Conservation (phyloP, 192 early-diverging fungal species). For the Gorgonomyces haynaldii region DNA sequence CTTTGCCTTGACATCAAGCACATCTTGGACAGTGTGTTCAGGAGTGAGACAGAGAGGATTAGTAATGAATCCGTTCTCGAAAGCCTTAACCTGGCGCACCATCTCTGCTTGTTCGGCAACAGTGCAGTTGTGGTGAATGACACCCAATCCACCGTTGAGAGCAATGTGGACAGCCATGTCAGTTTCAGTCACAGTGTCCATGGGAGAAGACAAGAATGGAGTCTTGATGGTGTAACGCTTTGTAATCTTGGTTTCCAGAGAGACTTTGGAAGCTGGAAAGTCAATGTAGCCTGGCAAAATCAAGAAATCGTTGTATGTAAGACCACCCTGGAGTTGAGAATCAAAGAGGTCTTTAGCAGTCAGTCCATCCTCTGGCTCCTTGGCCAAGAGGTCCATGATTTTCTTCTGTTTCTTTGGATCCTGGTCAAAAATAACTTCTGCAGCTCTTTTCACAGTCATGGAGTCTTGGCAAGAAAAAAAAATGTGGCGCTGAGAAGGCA, state of each 20-base stretch:
- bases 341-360: slow-evolving; percentile 76
- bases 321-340: slow-evolving; percentile 63
- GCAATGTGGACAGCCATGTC: slow-evolving; percentile 99
- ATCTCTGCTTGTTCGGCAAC: slow-evolving; percentile 93
- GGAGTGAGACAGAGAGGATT: slow-evolving; percentile 83
- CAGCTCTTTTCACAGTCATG: neutral
- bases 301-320: slow-evolving; percentile 99
- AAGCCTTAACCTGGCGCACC: slow-evolving; percentile 95
- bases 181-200: slow-evolving; percentile 96
- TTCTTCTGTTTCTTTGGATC: slow-evolving; percentile 4
- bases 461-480: too few species aligned
- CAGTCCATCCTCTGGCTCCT: slow-evolving; percentile 58
- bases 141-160: slow-evolving; percentile 86
- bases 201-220: slow-evolving; percentile 88
- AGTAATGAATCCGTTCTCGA: slow-evolving; percentile 97
- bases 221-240: slow-evolving; percentile 84
- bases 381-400: neutral
- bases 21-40: slow-evolving; percentile 70
- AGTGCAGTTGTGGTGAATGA: slow-evolving; percentile 97
- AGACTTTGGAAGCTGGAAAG: slow-evolving; percentile 72
- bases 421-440: neutral
- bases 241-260: slow-evolving; percentile 76
- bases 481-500: too few species aligned
- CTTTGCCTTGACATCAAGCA: slow-evolving; percentile 72
- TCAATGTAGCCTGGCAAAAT: slow-evolving; percentile 92